These are phyloP conservation scores for Taphrina flavorubra DNA, from an alignment of 1,139 yeast genomes.

Conservation along the genomic window DNA sequence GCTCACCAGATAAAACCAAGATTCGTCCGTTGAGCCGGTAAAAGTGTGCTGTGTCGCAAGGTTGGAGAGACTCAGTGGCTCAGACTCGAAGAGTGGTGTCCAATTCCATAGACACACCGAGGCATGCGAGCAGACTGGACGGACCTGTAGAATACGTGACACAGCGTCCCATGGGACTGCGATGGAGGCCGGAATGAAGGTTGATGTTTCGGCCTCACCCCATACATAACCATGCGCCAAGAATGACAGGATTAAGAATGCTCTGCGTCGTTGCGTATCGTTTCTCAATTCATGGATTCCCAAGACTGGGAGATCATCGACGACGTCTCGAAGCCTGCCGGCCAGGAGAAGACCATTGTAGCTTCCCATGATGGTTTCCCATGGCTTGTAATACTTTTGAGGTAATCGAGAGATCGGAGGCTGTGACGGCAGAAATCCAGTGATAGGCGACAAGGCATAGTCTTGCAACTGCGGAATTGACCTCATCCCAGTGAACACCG, in stretches of 20 bases:
- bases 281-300: constrained; percentile 45
- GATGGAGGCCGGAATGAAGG: constrained; percentile 68
- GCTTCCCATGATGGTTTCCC: constrained; percentile 73
- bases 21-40: constrained; percentile 88
- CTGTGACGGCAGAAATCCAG: constrained; percentile 79
- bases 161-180: constrained; percentile 65
- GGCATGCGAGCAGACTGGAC: constrained; percentile 88
- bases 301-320: constrained; percentile 56
- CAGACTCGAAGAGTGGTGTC: constrained; percentile 58
- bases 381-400: constrained; percentile 67
- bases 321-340: constrained; percentile 62
- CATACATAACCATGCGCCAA: constrained; percentile 88
- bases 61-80: constrained; percentile 62
- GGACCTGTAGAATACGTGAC: constrained; percentile 68
- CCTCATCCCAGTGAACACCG: constrained; percentile 32
- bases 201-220: constrained; percentile 67
- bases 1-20: constrained; percentile 90
- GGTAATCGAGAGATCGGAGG: constrained; percentile 69
- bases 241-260: constrained; percentile 77
- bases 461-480: constrained; percentile 61
- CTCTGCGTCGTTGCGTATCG: constrained; percentile 69
- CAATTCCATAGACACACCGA: constrained; percentile 84
- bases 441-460: constrained; percentile 69
- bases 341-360: constrained; percentile 77
- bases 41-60: constrained; percentile 81